Conservation (phyloP, 805 yeast genomes). For the Diddensiella caesifluorescens region DNA sequence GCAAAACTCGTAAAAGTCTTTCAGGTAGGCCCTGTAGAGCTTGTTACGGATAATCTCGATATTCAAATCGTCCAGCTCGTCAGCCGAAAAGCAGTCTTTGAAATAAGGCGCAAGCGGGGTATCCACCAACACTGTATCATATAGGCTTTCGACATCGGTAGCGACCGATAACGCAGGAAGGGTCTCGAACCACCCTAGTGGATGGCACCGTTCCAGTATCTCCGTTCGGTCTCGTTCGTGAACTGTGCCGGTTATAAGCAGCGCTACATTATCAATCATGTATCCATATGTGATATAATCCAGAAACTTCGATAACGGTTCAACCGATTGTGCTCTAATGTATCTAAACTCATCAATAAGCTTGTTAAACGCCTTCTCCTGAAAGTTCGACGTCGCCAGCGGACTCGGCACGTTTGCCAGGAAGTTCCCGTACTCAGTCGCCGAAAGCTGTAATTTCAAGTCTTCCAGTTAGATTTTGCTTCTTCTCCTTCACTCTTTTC, state of each 20-base stretch:
- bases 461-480: conserved; percentile 39
- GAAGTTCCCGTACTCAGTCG: conserved; percentile 94
- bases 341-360: conserved; percentile 81
- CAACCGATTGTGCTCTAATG: conserved; percentile 76
- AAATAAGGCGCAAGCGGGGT: conserved; percentile 98
- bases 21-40: conserved; percentile 86
- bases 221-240: conserved; percentile 91
- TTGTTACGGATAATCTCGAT: conserved; percentile 92
- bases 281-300: conserved; percentile 93
- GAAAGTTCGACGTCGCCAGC: conserved; percentile 82
- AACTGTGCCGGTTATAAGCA: conserved; percentile 94
- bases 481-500: not conserved
- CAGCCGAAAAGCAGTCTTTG: conserved; percentile 74
- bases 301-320: conserved; percentile 73
- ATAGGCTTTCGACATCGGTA: conserved; percentile 88
- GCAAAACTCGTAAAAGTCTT: conserved; percentile 73
- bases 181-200: conserved; percentile 97
- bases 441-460: conserved; percentile 84
- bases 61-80: conserved; percentile 90
- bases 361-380: conserved; percentile 67
- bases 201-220: conserved; percentile 86
- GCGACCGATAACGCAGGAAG: conserved; percentile 93
- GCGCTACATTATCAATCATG: conserved; percentile 95
- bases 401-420: conserved; percentile 76
- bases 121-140: conserved; percentile 87